These are phyloP conservation scores for Starmera quercuum DNA, from an alignment of 805 yeast species.

Conservation along the genomic window DNA sequence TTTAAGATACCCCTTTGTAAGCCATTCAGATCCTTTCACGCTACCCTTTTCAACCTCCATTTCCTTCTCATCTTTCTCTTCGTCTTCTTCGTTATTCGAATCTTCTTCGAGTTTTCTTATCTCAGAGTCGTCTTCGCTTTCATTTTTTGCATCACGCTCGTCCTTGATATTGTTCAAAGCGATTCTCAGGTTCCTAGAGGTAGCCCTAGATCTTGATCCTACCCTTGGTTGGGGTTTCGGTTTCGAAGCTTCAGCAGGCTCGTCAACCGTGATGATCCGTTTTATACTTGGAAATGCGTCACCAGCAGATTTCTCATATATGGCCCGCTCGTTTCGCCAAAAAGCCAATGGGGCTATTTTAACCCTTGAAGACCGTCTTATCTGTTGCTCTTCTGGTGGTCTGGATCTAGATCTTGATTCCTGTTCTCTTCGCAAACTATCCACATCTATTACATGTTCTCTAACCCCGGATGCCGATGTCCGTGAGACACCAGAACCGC, in stretches of 20 bases:
- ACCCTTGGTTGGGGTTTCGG: background rate
- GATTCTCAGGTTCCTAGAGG: slow-evolving; percentile 7
- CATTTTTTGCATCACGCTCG: background rate
- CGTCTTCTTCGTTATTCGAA: slow-evolving; percentile 11
- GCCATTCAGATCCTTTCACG: slow-evolving; percentile 47
- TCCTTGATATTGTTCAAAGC: background rate
- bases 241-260: slow-evolving; percentile 1
- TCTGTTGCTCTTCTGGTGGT: slow-evolving; percentile 18
- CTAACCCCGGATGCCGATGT: background rate
- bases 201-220: slow-evolving; percentile 5
- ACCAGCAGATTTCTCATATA: slow-evolving; percentile 38
- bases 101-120: background rate
- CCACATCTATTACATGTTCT: slow-evolving; percentile 11
- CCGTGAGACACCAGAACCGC: background rate
- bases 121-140: background rate
- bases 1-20: slow-evolving; percentile 30
- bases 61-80: slow-evolving; percentile 15
- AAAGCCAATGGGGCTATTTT: slow-evolving; percentile 67
- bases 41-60: slow-evolving; percentile 19
- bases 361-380: slow-evolving; percentile 59
- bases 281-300: slow-evolving; percentile 47
- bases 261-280: slow-evolving; percentile 42
- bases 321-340: slow-evolving; percentile 77
- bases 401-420: slow-evolving; percentile 6
- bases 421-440: slow-evolving; percentile 12